A percentile compares a stretch with the other conserved stretches of the same genome.
phyloP scores from a whole-genome alignment of 768 basidiomycete species.

The Rhodotorula diobovata region DNA sequence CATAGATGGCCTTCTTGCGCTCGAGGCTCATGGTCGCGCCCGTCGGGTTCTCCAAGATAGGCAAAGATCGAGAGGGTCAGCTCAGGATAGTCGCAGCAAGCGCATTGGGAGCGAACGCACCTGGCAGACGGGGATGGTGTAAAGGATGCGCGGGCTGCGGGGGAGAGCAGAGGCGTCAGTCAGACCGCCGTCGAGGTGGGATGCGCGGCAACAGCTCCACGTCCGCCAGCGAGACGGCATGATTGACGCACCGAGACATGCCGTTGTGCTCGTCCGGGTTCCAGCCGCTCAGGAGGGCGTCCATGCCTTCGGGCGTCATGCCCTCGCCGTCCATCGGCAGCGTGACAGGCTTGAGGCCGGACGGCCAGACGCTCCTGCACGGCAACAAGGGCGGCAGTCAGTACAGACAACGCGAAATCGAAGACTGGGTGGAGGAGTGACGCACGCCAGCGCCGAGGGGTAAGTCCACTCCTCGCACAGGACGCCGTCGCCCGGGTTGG shows the following conservation, averaged over 20 bases:
- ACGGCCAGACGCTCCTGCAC: constrained; percentile 44
- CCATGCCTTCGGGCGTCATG: constrained; percentile 61
- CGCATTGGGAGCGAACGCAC: background rate
- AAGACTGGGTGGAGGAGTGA: background rate
- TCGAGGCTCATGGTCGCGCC: constrained; percentile 63
- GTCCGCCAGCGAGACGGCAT: too few species aligned
- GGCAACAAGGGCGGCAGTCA: constrained; percentile 5
- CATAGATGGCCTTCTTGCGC: constrained; percentile 74
- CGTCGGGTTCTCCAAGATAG: constrained; percentile 63
- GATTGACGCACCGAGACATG: constrained; percentile 52
- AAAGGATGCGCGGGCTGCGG: constrained; percentile 63
- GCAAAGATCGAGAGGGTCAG: constrained; percentile 56
- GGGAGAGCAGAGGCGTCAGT: too few species aligned
- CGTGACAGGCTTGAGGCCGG: constrained; percentile 54
- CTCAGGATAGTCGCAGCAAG: too few species aligned
- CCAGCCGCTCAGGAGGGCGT: constrained; percentile 63
- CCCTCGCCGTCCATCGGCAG: constrained; percentile 69
- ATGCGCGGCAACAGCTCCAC: too few species aligned
- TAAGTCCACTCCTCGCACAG: constrained; percentile 70
- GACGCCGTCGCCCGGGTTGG: constrained; percentile 58
- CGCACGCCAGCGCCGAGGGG: constrained; percentile 50
- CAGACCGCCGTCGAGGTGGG: too few species aligned
- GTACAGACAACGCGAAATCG: background rate
- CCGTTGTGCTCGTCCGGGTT: constrained; percentile 58
- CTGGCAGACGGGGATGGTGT: constrained; percentile 48